phyloP scores from a whole-genome alignment of 768 basidiomycete species.

The Krasilnikovozyma curviuscula region DNA sequence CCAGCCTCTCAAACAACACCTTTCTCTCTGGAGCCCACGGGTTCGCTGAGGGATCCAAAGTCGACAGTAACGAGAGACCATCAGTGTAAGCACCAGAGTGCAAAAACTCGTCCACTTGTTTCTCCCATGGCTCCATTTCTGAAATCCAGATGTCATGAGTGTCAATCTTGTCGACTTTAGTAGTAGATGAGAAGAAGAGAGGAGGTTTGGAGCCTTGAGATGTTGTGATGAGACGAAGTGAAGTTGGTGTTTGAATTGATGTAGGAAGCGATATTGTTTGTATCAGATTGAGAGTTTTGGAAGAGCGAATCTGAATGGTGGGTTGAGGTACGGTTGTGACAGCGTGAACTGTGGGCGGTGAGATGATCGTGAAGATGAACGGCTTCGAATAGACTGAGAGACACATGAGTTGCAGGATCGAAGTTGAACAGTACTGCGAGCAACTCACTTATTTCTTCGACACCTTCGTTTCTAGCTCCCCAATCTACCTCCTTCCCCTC shows the following conservation, averaged over 20 bases:
- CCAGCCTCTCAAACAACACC: constrained; percentile 53
- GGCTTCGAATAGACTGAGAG: constrained; percentile 48
- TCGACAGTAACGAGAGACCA: too few species aligned
- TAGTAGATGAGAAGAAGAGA: constrained; percentile 41
- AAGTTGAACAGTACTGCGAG: constrained; percentile 1
- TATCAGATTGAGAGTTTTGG: constrained; percentile 40
- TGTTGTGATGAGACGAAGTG: constrained; percentile 46
- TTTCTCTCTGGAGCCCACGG: too few species aligned
- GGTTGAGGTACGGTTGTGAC: constrained; percentile 32
- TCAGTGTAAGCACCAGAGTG: constrained; percentile 47
- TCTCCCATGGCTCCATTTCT: constrained; percentile 49
- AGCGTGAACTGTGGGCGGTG: constrained; percentile 40
- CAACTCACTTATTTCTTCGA: constrained; percentile 55
- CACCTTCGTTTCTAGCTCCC: too few species aligned
- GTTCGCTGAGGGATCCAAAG: too few species aligned
- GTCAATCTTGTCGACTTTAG: too few species aligned
- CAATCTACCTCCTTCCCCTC: too few species aligned
- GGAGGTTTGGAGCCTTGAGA: constrained; percentile 37
- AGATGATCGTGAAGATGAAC: constrained; percentile 56
- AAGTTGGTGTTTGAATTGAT: constrained; percentile 24
- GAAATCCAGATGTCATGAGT: constrained; percentile 67
- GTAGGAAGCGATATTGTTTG: constrained; percentile 53
- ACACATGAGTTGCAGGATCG: not conserved
- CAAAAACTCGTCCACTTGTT: constrained; percentile 71
- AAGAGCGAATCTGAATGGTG: constrained; percentile 50